Evolutionary conservation across 1,284 basidiomycete genomes (phyloP).

Genomic region (Thecaphora frezii): DNA sequence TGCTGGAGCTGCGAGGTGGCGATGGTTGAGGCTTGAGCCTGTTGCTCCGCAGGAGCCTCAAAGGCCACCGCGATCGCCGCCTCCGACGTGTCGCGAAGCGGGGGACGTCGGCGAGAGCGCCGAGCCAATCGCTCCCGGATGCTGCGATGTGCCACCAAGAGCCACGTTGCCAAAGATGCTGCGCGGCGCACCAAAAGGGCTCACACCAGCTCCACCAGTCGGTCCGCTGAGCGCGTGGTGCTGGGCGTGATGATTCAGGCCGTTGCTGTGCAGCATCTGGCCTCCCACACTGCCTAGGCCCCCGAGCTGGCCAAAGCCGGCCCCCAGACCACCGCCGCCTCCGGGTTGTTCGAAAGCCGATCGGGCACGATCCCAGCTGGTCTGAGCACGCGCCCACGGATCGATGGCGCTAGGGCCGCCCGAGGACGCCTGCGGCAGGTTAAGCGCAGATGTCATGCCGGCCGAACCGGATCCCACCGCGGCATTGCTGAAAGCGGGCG

Average conservation of each 20-base stretch:
- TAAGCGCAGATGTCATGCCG: slow-evolving; percentile 5
- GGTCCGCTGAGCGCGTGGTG: slow-evolving; percentile 16
- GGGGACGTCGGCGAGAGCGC: slow-evolving; percentile 33
- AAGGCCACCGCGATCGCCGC: neutral
- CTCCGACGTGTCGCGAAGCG: slow-evolving; percentile 18
- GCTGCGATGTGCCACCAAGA: slow-evolving; percentile 19
- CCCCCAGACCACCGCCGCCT: neutral
- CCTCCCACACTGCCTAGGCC: no score
- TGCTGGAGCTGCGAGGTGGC: no score
- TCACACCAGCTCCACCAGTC: neutral
- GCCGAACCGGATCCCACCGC: slow-evolving; percentile 21
- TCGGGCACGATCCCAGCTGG: slow-evolving; percentile 53
- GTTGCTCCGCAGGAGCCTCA: no score
- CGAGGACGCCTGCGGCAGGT: slow-evolving; percentile 1
- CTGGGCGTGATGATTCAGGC: slow-evolving; percentile 3
- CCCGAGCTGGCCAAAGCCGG: no score
- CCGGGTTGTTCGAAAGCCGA: slow-evolving; percentile 53
- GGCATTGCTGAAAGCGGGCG: slow-evolving; percentile 21
- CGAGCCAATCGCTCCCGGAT: slow-evolving; percentile 29
- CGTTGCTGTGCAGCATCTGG: slow-evolving; percentile 7
- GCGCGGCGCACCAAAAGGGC: slow-evolving; percentile 20
- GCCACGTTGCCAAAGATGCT: slow-evolving; percentile 23
- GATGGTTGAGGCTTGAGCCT: no score
- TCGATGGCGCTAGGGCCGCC: slow-evolving; percentile 19
- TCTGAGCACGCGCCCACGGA: slow-evolving; percentile 34